Evolutionary conservation across 352 stramenopile genomes (phyloP).

Genomic region (Globisporangium yorkense): DNA sequence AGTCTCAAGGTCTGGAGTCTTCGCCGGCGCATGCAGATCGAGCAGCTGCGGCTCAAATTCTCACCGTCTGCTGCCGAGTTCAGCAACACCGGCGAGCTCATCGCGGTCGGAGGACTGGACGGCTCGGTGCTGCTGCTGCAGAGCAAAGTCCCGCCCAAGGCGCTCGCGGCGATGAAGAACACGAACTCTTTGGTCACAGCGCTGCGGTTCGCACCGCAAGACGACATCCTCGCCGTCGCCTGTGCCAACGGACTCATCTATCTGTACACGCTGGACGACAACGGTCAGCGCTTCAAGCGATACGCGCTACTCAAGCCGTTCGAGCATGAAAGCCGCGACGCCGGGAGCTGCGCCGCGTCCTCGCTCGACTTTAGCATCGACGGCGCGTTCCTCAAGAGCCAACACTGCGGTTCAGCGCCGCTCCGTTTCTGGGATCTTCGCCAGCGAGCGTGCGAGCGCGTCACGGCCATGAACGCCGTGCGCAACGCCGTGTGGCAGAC

Average conservation of each 20-base stretch:
- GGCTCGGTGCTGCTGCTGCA: conserved; percentile 39
- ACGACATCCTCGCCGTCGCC: conserved; percentile 39
- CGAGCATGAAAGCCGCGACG: conserved; percentile 12
- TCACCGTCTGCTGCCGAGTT: conserved; percentile 26
- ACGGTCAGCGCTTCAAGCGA: conserved; percentile 25
- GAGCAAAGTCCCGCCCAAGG: conserved; percentile 16
- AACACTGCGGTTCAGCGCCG: conserved; percentile 21
- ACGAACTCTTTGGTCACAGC: conserved; percentile 30
- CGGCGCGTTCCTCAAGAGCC: conserved; percentile 45
- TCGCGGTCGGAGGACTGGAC: conserved; percentile 54
- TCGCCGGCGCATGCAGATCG: conserved; percentile 22
- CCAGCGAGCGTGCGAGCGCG: conserved; percentile 34
- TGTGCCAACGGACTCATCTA: conserved; percentile 67
- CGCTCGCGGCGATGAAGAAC: conserved; percentile 55
- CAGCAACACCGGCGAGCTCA: conserved; percentile 34
- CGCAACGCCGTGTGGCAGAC: conserved; percentile 52
- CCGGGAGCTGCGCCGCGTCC: conserved; percentile 8
- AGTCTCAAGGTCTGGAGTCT: conserved; percentile 61
- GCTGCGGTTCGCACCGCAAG: conserved; percentile 44
- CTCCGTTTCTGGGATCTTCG: conserved; percentile 63
- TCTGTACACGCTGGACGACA: conserved; percentile 50
- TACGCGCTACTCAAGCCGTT: conserved; percentile 53
- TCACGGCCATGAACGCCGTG: conserved; percentile 35
- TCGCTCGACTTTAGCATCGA: conserved; percentile 71
- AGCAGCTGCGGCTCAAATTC: conserved; percentile 23